Conservation (phyloP, 73 alveolate genomes). For the Stentor roeselii region DNA sequence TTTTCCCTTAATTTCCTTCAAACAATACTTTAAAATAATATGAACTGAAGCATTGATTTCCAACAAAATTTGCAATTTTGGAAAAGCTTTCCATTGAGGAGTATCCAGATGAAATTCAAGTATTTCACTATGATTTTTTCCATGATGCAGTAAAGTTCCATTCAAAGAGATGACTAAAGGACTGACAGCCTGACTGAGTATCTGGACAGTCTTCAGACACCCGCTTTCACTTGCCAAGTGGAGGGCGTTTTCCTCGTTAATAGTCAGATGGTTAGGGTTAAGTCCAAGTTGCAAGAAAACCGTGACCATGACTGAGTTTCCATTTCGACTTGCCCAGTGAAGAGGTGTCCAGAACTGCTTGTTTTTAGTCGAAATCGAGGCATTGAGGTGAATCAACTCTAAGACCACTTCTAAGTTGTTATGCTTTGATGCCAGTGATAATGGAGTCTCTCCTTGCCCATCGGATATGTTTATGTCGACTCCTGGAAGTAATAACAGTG, state of each 20-base stretch:
- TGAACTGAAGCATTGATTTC: background rate
- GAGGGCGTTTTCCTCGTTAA: background rate
- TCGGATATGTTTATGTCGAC: background rate
- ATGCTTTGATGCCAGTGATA: background rate
- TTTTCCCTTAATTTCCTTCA: background rate
- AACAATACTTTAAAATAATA: background rate
- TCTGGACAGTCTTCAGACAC: background rate
- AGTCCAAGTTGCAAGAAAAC: background rate
- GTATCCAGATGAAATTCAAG: background rate
- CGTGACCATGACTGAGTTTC: background rate
- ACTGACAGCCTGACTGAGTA: too few species aligned
- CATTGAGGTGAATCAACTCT: background rate
- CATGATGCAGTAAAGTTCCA: background rate
- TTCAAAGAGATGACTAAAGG: background rate
- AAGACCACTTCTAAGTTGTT: background rate
- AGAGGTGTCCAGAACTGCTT: background rate
- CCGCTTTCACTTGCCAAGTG: slow-evolving; percentile 1
- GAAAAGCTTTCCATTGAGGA: background rate
- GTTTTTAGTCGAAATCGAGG: background rate
- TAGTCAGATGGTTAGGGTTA: background rate
- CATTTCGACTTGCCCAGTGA: background rate
- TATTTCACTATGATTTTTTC: background rate
- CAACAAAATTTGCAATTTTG: background rate
- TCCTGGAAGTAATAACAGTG: background rate
- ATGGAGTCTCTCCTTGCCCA: background rate